These are phyloP conservation scores for Vaucheria bursata DNA, from an alignment of 352 stramenopile species.

Conservation along the genomic window DNA sequence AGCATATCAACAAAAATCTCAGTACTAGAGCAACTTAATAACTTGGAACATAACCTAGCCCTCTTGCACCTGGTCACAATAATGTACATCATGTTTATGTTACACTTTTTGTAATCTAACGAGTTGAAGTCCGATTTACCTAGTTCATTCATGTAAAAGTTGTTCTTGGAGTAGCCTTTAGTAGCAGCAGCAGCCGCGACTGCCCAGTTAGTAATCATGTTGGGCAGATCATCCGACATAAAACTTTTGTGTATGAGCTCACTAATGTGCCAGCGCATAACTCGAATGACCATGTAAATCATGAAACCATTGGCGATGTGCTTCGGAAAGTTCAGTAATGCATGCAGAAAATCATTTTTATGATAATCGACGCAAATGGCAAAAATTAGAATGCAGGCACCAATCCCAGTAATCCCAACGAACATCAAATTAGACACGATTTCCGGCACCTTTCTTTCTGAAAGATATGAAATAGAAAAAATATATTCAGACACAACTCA, in stretches of 20 bases:
- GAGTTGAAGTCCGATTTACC: no score
- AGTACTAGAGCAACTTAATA: no score
- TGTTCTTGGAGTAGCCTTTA: background rate
- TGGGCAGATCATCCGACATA: slow-evolving; percentile 10
- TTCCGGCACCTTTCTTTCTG: slow-evolving; percentile 37
- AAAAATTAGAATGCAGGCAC: slow-evolving; percentile 30
- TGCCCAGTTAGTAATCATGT: background rate
- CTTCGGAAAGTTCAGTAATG: slow-evolving; percentile 2
- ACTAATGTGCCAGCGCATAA: slow-evolving; percentile 31
- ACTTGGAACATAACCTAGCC: no score
- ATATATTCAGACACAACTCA: no score
- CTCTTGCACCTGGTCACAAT: no score
- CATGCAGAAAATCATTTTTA: slow-evolving; percentile 3
- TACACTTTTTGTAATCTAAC: no score
- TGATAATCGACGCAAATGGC: slow-evolving; percentile 22
- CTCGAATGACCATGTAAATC: slow-evolving; percentile 14
- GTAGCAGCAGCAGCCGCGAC: background rate
- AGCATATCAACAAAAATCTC: no score
- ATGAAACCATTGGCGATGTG: slow-evolving; percentile 19
- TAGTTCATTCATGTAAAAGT: no score
- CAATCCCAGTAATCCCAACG: slow-evolving; percentile 26
- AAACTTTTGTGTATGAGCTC: slow-evolving; percentile 20
- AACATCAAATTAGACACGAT: slow-evolving; percentile 33
- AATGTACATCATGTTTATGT: no score
- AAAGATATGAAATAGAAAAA: no score